Evolutionary conservation across 2,329 filamentous ascomycete species (phyloP), one percentile per base, ranked within the genome.

Genomic region (Coniochaeta sp.): DNA sequence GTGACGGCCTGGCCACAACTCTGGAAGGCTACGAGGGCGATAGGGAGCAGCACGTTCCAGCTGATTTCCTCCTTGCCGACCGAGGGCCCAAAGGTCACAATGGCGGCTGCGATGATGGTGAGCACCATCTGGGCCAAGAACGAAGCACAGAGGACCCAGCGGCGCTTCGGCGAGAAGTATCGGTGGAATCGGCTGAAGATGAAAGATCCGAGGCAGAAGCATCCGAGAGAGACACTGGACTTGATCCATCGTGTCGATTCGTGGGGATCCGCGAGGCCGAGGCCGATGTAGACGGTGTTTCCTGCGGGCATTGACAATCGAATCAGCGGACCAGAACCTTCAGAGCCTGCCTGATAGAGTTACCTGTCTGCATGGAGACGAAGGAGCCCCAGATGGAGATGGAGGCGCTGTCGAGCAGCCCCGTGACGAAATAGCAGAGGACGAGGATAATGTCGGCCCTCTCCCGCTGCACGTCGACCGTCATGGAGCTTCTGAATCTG

Each of bases 291-390:
- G 47, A 92, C 81, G 5, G 88, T 91, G 67, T 92, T 92, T 53
- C 85, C 78, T 82, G 46, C 13, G 10, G n/a, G n/a, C n/a, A n/a
- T n/a, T n/a, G n/a, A n/a, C n/a, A n/a, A n/a, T n/a, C n/a, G n/a
- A n/a, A n/a, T n/a, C n/a, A n/a, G n/a, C n/a, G n/a, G n/a, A n/a
- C n/a, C n/a, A n/a, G n/a, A n/a, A n/a, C n/a, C n/a, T n/a, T n/a
- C 10, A 26, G 12, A 26, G 3, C n/a, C n/a, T n/a, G n/a, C n/a
- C 3, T 3, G 38, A 42, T 42, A 18, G 27, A 67, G 72, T 56
- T 61, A 81, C 86, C 87, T 28, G 87, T 91, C 63, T 91, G 88
- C 87, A 91, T 91, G 60, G 84, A 88, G 35, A 90, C 87, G 60
- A 92, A 92, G 3, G 85, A 85, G 12, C 87, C 86, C 84, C 86